Base-by-base conservation (phyloP, 2,329 filamentous ascomycete genomes). In the Emericellopsis cladophorae region DNA sequence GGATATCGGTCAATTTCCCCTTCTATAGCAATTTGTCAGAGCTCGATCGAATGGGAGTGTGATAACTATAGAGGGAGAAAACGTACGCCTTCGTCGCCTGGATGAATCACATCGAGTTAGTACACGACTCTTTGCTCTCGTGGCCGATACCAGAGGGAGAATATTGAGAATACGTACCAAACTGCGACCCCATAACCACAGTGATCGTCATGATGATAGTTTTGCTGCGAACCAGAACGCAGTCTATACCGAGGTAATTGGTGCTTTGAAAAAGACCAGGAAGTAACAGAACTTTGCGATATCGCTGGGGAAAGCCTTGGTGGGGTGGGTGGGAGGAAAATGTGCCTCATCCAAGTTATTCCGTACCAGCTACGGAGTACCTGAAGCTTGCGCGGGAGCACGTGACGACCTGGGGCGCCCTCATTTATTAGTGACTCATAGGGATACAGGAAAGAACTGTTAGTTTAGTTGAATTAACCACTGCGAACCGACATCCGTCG, bases 51-150 rank as follows among this genome's bases (percentile, higher is more conserved):
- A 39, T 14, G 26, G 6, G 15, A n/a, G 15, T 36, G 9, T n/a
- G 14, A 14, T 29, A 23, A 14, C 21, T 21, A 31, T 22, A 11
- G 11, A 14, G 31, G 26, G 8, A 38, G 14, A 11, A 24, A 16
- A 40, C 43, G 34, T 33, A 44, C 43, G n/a, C 43, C 43, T 40
- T 44, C 43, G 22, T 44, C 43, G 15, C 43, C 43, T 44, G 37
- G 29, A 37, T 34, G 22, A 39, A 38, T 18, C 15, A 4, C 24
- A 38, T 33, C 16, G 31, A 31, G 39, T 36, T 36, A 44, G 39
- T 15, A 39, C 21, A 31, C 21, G 26, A n/a, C 35, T 4, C 15
- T 10, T 37, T 24, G 16, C 16, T 10, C 15, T 16, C 29, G n/a
- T 37, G 35, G 33, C 11, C 26, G 23, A 29, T 37, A 29, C 6